Evolutionary conservation across 306 rosid species (phyloP).

Genomic region (Vigna trinervia): DNA sequence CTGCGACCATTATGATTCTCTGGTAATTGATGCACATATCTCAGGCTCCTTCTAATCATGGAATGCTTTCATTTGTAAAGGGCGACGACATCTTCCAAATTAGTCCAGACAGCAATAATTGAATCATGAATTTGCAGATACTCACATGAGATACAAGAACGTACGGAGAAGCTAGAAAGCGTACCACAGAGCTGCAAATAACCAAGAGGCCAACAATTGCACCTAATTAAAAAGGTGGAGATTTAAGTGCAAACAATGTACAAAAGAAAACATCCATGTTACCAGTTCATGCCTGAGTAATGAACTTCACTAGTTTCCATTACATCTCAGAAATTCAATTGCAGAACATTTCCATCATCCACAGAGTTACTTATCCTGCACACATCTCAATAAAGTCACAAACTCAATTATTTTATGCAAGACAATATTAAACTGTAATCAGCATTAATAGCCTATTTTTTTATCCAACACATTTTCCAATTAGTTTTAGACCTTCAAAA

Average conservation of each 20-base stretch:
- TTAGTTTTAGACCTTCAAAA: slow-evolving; percentile 25
- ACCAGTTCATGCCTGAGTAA: slow-evolving; percentile 48
- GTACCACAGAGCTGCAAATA: slow-evolving; percentile 34
- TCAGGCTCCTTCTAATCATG: slow-evolving; percentile 21
- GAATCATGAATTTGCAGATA: slow-evolving; percentile 36
- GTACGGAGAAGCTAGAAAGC: slow-evolving; percentile 43
- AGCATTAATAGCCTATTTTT: slow-evolving; percentile 14
- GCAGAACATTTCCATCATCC: slow-evolving; percentile 42
- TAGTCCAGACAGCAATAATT: slow-evolving; percentile 38
- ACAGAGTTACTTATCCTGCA: slow-evolving; percentile 49
- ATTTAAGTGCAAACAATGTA: slow-evolving; percentile 33
- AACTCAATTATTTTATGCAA: slow-evolving; percentile 20
- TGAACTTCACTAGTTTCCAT: slow-evolving; percentile 33
- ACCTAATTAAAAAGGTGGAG: slow-evolving; percentile 44
- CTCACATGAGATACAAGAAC: slow-evolving; percentile 23
- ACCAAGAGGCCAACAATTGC: slow-evolving; percentile 41
- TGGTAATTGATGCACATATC: slow-evolving; percentile 40
- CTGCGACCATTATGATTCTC: slow-evolving; percentile 33
- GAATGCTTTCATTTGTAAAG: slow-evolving; percentile 28
- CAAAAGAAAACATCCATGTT: slow-evolving; percentile 37
- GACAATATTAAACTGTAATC: slow-evolving; percentile 12
- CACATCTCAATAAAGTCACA: slow-evolving; percentile 34
- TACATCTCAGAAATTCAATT: slow-evolving; percentile 40
- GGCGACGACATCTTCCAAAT: slow-evolving; percentile 32
- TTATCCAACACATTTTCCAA: not conserved